These are phyloP conservation scores for Auxenochlorella pyrenoidosa DNA, from an alignment of 139 green algal species.

Conservation along the genomic window DNA sequence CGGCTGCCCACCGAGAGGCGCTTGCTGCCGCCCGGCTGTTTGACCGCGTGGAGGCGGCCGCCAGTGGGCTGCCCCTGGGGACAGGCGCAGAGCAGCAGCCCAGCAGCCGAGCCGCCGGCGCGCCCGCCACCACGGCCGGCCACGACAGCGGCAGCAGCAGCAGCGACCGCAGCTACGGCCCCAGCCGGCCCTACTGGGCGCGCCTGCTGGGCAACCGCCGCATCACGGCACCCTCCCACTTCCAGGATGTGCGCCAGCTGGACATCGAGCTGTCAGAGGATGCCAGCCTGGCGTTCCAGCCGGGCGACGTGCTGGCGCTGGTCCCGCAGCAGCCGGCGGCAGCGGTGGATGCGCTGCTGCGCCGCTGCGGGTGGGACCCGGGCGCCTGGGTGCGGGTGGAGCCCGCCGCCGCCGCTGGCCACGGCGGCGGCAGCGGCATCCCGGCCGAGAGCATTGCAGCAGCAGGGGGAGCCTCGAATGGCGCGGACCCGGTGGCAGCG, in stretches of 20 bases:
- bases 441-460: neutral
- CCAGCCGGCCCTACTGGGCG: slow-evolving; percentile 67
- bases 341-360: slow-evolving; percentile 56
- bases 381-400: slow-evolving; percentile 59
- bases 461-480: neutral
- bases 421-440: neutral
- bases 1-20: slow-evolving; percentile 24
- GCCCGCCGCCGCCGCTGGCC: neutral
- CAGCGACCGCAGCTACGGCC: slow-evolving; percentile 39
- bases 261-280: slow-evolving; percentile 69
- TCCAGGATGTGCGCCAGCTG: slow-evolving; percentile 87
- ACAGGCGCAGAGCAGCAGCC: neutral
- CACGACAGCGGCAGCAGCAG: neutral
- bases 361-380: slow-evolving; percentile 57
- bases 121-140: slow-evolving; percentile 10
- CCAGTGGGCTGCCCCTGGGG: slow-evolving; percentile 28
- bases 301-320: slow-evolving; percentile 86
- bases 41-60: slow-evolving; percentile 47
- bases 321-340: slow-evolving; percentile 61
- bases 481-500: neutral
- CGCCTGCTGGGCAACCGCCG: slow-evolving; percentile 68
- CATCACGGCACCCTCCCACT: slow-evolving; percentile 77
- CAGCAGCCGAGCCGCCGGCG: slow-evolving; percentile 8
- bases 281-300: slow-evolving; percentile 60
- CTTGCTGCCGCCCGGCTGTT: slow-evolving; percentile 54